Conservation (phyloP, 2,329 filamentous ascomycete species). For the Scortechinia acanthostroma region DNA sequence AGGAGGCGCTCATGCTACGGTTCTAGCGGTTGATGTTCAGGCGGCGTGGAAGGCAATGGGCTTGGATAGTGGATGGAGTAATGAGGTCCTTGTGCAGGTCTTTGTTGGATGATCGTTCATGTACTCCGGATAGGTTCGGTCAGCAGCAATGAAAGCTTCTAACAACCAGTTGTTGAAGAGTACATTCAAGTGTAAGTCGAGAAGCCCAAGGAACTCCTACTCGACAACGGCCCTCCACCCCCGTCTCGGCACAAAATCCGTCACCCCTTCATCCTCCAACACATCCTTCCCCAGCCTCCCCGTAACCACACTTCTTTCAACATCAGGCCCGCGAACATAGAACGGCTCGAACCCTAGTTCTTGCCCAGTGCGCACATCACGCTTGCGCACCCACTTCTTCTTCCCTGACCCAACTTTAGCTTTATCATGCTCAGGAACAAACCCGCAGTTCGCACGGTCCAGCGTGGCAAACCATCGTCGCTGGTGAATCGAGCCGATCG, state of each 20-base stretch:
- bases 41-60: constrained; percentile 72
- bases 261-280: constrained; percentile 51
- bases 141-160: too few relatives aligned
- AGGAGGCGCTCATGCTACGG: constrained; percentile 31
- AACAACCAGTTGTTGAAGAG: neutral
- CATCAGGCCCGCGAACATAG: constrained; percentile 48
- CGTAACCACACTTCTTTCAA: constrained; percentile 62
- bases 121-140: too few relatives aligned
- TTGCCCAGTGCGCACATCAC: neutral
- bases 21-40: constrained; percentile 73
- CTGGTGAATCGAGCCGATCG: constrained; percentile 61
- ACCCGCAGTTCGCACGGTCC: constrained; percentile 51
- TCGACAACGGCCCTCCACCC: constrained; percentile 46
- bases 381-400: constrained; percentile 4
- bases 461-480: constrained; percentile 60
- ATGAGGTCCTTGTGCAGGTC: constrained; percentile 68
- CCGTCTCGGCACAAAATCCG: constrained; percentile 44
- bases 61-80: constrained; percentile 68
- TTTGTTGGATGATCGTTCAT: constrained; percentile 14
- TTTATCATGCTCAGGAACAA: constrained; percentile 25
- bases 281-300: constrained; percentile 51
- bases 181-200: too few relatives aligned
- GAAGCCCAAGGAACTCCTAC: too few relatives aligned
- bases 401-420: too few relatives aligned
- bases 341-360: constrained; percentile 45